phyloP scores from a whole-genome alignment of 495 filamentous ascomycete species.

The Cairneyella variabilis region DNA sequence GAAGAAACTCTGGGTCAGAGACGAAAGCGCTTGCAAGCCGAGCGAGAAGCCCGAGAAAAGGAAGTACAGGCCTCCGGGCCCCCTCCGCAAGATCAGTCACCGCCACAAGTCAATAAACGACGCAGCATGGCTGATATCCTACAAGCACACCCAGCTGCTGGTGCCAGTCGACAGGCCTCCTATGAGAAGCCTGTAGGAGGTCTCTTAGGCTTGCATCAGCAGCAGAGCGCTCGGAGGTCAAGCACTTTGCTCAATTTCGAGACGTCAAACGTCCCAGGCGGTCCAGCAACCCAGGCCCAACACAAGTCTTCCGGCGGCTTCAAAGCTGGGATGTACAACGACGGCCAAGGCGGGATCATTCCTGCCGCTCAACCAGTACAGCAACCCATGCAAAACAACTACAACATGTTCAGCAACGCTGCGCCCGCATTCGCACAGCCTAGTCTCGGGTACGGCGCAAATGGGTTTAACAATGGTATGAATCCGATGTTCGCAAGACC shows the following conservation, averaged over 20 bases:
- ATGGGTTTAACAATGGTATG: slow-evolving; percentile 7
- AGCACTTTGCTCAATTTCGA: slow-evolving; percentile 29
- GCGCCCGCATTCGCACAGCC: slow-evolving; percentile 20
- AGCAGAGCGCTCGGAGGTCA: slow-evolving; percentile 11
- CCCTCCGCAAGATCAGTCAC: slow-evolving; percentile 25
- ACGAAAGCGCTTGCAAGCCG: slow-evolving; percentile 71
- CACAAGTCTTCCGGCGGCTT: slow-evolving; percentile 41
- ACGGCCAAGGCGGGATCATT: slow-evolving; percentile 40
- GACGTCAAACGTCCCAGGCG: slow-evolving; percentile 1
- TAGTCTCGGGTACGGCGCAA: slow-evolving; percentile 12
- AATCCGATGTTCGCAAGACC: slow-evolving; percentile 20
- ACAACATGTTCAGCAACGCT: slow-evolving; percentile 11
- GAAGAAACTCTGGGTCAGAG: slow-evolving; percentile 91
- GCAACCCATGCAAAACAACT: not conserved
- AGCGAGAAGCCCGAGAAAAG: slow-evolving; percentile 53
- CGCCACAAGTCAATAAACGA: slow-evolving; percentile 35
- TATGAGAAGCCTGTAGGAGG: slow-evolving; percentile 30
- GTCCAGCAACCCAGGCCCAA: not conserved
- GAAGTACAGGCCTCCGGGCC: slow-evolving; percentile 36
- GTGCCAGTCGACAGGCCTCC: slow-evolving; percentile 3
- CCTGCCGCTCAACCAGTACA: slow-evolving; percentile 7
- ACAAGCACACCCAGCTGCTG: slow-evolving; percentile 42
- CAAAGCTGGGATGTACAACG: slow-evolving; percentile 47
- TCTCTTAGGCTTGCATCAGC: slow-evolving; percentile 31
- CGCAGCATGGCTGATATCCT: slow-evolving; percentile 68